A percentile compares a stretch with the other conserved stretches of the same genome.
Conservation (phyloP, 768 basidiomycete species). For the Kwoniella pini region DNA sequence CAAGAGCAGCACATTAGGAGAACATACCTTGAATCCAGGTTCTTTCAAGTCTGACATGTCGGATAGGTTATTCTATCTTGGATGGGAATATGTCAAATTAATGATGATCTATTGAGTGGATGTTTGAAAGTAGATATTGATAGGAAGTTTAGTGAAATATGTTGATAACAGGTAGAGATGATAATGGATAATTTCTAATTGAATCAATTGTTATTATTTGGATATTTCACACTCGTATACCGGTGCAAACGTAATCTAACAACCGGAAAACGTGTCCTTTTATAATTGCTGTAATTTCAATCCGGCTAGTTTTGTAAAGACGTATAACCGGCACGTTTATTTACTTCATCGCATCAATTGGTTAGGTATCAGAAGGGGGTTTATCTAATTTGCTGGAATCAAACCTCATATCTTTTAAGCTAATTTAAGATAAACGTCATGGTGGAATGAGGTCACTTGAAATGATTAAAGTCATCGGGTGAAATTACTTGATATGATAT, state of each 20-base stretch:
- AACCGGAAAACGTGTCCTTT: background rate
- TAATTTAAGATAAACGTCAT: constrained; percentile 3
- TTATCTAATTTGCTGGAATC: background rate
- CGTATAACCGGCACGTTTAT: background rate
- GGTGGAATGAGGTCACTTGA: background rate
- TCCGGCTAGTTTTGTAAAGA: background rate
- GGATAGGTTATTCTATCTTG: background rate
- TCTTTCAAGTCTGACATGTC: constrained; percentile 51
- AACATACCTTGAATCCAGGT: constrained; percentile 46
- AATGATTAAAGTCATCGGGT: background rate
- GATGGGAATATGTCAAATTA: too few species aligned
- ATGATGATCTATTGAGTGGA: too few species aligned
- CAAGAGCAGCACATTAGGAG: background rate
- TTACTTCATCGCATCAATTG: background rate
- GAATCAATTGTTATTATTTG: too few species aligned
- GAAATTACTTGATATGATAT: background rate
- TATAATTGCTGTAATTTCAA: background rate
- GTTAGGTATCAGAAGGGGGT: background rate
- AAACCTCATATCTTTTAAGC: background rate
- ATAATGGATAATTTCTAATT: too few species aligned
- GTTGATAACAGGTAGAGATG: too few species aligned
- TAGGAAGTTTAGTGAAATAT: too few species aligned
- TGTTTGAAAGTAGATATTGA: too few species aligned
- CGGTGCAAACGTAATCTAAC: too few species aligned
- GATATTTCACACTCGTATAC: too few species aligned